Base-by-base conservation (phyloP, 1,139 yeast genomes). In the Diutina siamensis region DNA sequence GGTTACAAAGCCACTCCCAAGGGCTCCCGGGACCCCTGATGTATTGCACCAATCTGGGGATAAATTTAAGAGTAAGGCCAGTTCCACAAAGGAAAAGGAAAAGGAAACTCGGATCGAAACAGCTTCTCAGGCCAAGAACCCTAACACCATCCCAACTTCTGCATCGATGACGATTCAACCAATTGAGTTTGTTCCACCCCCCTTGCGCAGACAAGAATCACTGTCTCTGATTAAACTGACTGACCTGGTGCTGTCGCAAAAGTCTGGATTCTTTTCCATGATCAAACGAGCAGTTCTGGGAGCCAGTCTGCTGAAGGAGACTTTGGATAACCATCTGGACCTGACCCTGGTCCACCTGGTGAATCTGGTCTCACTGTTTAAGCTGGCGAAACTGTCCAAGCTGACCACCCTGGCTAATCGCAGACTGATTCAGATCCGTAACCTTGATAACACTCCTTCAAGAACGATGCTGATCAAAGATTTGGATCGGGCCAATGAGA, bases 391-490 rank as follows among this genome's bases (percentile, higher is more conserved):
- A 21, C 40, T 21, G 28, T 15, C 22, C 13, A 20, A 12, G 9
- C 28, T 21, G 28, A 22, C 15, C 18, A 21, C 19, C 3, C 40
- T 21, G 28, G 33, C 13, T 20, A 38, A 38, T 18, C 42, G 42
- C 32, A n/a, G 25, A 10, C 42, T 38, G 42, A 38, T 38, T 21
- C 32, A 25, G 21, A 25, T 38, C 32, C 42, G 42, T 15, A 38
- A 38, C 33, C 31, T 38, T 15, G 42, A 38, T 18, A 17, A n/a
- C 31, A 12, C 32, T 12, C 42, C 42, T n/a, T 17, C 33, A 3
- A 19, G 42, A 8, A 38, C 42, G 20, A 38, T 38, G 42, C 42
- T 38, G 42, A 38, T 38, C 19, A 38, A 38, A 32, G 32, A 38
- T 27, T 38, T 38, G 42, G 42, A 38, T 20, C 32, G 32, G 12